A percentile compares a stretch with the other conserved stretches of the same genome.
Conservation (phyloP, 139 green algal species). For the Yamagishiella unicocca region DNA sequence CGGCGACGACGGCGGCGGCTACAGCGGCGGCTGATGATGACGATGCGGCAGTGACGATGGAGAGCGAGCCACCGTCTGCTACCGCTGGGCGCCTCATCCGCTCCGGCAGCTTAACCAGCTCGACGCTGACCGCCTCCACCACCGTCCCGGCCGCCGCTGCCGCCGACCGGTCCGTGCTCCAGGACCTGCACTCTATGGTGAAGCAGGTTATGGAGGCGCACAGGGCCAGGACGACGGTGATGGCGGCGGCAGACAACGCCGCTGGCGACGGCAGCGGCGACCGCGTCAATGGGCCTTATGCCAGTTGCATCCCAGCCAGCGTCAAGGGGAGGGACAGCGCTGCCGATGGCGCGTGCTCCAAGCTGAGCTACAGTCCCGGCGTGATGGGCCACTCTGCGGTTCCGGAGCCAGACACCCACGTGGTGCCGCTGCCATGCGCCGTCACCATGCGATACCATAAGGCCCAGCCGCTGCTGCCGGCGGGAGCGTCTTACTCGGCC, state of each 20-base stretch:
- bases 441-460: constrained; percentile 42
- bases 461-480: constrained; percentile 34
- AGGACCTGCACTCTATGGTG: constrained; percentile 41
- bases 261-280: background rate
- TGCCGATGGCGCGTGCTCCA: background rate
- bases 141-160: constrained; percentile 14
- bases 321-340: background rate
- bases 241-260: background rate
- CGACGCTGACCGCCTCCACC: constrained; percentile 24
- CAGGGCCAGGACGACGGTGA: background rate
- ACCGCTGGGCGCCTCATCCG: background rate
- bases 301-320: no score
- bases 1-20: background rate
- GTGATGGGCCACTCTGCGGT: constrained; percentile 28
- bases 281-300: background rate
- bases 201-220: constrained; percentile 41
- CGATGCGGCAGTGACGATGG: background rate
- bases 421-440: constrained; percentile 1
- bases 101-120: background rate
- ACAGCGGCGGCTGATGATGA: background rate
- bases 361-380: constrained; percentile 34
- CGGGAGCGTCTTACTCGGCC: background rate
- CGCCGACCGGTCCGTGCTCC: constrained; percentile 5
- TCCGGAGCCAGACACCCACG: background rate
- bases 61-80: background rate